Evolutionary conservation across 495 filamentous ascomycete genomes (phyloP), one percentile per base, ranked within the genome.

Genomic region (Aspergillus asperescens): DNA sequence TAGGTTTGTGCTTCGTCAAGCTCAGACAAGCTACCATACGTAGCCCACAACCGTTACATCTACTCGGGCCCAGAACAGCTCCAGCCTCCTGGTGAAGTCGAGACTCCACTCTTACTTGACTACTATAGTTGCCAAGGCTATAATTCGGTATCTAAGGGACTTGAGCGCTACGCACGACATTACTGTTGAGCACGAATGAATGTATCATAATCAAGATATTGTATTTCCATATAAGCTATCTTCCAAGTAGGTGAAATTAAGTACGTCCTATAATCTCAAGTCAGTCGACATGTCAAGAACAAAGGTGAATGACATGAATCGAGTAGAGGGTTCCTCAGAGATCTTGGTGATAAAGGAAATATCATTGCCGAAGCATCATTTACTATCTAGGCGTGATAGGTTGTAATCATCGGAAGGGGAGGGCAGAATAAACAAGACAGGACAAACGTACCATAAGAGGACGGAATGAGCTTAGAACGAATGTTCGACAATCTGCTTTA

Each of bases 381-480:
- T 90, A 87, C 84, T 87, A 87, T 90, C 86, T 89, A 88, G 84
- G 85, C 86, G 64, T 71, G 68, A 77, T 83, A 75, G 66, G 67
- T 74, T 76, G 42, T 89, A 86, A 88, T 90, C 86, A 85, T 85
- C 54, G 84, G 77, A 76, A 57, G 62, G 52, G 62, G 61, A 41
- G 45, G 19, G 23, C 13, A 35, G 31, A 5, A 41, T 48, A 35
- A 50, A 32, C 41, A 29, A 40, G 37, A 65, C 61, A 57, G 34
- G 55, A 23, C 29, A 49, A 48, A 40, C 54, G 19, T 49, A 48
- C 44, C 48, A n/a, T 40, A n/a, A 43, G 10, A n/a, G 5, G 29
- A 22, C 2, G 10, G n/a, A 19, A 5, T 16, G 16, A 2, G 28
- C 22, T 5, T 7, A 32, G 31, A 28, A 3, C 8, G 12, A 7